A percentile compares a stretch with the other conserved stretches of the same genome.
Evolutionary conservation across 768 basidiomycete species (phyloP).

Genomic region (Austroboletus eburneus): DNA sequence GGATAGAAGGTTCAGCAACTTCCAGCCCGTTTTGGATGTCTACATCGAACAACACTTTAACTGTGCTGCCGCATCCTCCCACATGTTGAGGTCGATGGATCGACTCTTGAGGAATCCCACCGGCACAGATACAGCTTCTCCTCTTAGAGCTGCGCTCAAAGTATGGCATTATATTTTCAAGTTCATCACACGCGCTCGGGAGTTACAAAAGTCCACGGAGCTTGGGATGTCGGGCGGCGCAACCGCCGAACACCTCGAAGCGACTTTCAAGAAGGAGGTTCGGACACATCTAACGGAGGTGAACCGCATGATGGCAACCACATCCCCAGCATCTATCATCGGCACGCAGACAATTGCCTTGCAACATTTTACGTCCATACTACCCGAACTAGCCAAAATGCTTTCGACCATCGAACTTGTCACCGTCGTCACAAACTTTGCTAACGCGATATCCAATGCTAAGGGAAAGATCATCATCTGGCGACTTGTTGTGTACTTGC

Average conservation of each 20-base stretch:
- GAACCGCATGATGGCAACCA: constrained; percentile 83
- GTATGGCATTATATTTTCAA: constrained; percentile 98
- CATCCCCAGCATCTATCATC: constrained; percentile 80
- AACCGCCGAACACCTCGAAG: constrained; percentile 82
- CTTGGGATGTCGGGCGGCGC: constrained; percentile 74
- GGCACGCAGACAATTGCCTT: constrained; percentile 94
- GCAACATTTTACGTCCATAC: constrained; percentile 88
- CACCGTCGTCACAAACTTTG: constrained; percentile 81
- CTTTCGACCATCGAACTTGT: constrained; percentile 82
- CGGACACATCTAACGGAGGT: constrained; percentile 73
- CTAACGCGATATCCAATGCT: constrained; percentile 69
- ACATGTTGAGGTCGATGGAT: constrained; percentile 86
- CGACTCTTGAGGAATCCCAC: constrained; percentile 71
- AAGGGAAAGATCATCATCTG: constrained; percentile 90
- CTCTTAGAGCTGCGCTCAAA: constrained; percentile 84
- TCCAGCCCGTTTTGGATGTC: constrained; percentile 88
- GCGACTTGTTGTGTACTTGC: constrained; percentile 92
- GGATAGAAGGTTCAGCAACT: constrained; percentile 93
- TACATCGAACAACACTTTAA: constrained; percentile 91
- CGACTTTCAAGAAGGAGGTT: constrained; percentile 80
- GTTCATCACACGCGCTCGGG: constrained; percentile 86
- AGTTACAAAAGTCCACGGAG: constrained; percentile 81
- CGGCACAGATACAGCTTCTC: constrained; percentile 65
- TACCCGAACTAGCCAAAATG: constrained; percentile 82
- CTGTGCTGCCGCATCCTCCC: constrained; percentile 74